phyloP scores from a whole-genome alignment of 2,329 filamentous ascomycete genomes.

The Chrysosporium keratinophilum region DNA sequence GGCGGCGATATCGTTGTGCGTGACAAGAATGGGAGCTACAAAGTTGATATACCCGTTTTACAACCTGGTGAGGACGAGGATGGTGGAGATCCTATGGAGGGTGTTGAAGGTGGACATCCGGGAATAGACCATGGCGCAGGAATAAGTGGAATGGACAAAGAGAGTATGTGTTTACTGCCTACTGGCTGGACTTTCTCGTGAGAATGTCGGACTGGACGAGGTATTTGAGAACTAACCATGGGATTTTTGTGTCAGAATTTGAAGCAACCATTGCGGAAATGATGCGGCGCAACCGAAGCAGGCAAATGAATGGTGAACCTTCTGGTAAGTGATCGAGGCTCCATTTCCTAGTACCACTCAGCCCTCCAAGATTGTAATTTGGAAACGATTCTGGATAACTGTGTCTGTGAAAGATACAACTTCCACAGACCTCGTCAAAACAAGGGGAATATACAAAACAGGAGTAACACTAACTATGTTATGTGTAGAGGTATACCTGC shows the following conservation, averaged over 20 bases:
- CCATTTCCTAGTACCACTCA: neutral
- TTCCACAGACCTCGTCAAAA: neutral
- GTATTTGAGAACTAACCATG: slow-evolving; percentile 9
- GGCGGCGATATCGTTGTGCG: slow-evolving; percentile 42
- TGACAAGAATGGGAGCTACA: slow-evolving; percentile 41
- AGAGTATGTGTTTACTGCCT: slow-evolving; percentile 26
- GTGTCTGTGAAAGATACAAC: neutral
- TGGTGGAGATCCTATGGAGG: slow-evolving; percentile 28
- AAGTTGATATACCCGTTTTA: slow-evolving; percentile 37
- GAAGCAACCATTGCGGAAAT: slow-evolving; percentile 38
- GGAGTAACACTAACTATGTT: slow-evolving; percentile 8
- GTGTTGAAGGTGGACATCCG: slow-evolving; percentile 44
- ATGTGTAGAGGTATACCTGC: slow-evolving; percentile 56
- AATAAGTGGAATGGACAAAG: slow-evolving; percentile 29
- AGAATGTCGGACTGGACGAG: neutral
- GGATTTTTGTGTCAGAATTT: slow-evolving; percentile 29
- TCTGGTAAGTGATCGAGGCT: slow-evolving; percentile 46
- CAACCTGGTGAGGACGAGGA: slow-evolving; percentile 29
- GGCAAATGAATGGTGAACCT: slow-evolving; percentile 51
- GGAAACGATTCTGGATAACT: neutral
- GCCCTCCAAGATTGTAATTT: neutral
- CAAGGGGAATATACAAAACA: neutral
- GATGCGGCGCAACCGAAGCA: slow-evolving; percentile 25
- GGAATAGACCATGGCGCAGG: slow-evolving; percentile 31
- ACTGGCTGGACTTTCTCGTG: neutral